A percentile compares a stretch with the other conserved stretches of the same genome.
These are phyloP conservation scores for Colletotrichum navitas DNA, from an alignment of 2,329 filamentous ascomycete species.

Conservation along the genomic window DNA sequence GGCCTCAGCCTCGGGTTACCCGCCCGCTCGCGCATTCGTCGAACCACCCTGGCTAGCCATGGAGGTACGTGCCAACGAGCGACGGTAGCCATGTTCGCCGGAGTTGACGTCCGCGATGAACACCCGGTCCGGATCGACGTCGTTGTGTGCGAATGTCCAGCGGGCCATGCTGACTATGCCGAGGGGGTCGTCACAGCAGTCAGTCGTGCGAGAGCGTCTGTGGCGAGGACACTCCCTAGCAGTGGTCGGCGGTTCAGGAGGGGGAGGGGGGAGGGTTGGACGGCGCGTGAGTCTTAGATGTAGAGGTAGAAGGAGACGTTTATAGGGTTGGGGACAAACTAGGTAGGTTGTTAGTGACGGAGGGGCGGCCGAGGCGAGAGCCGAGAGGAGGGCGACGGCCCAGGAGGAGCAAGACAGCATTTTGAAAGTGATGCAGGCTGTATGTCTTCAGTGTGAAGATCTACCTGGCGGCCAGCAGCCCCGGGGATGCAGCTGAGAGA, in stretches of 20 bases:
- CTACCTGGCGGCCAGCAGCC: background rate
- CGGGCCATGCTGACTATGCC: slow-evolving; percentile 67
- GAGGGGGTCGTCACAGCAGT: slow-evolving; percentile 64
- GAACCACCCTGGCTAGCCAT: slow-evolving; percentile 66
- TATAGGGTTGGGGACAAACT: slow-evolving; percentile 61
- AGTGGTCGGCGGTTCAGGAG: slow-evolving; percentile 61
- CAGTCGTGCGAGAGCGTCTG: slow-evolving; percentile 61
- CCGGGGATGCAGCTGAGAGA: background rate
- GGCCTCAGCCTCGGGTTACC: too few relatives aligned
- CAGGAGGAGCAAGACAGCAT: background rate
- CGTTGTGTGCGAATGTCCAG: slow-evolving; percentile 61
- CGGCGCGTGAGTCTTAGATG: slow-evolving; percentile 56
- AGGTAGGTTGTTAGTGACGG: slow-evolving; percentile 31
- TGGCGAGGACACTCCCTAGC: slow-evolving; percentile 70
- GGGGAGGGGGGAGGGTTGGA: slow-evolving; percentile 63
- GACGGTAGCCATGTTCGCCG: too few relatives aligned
- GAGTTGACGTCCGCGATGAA: slow-evolving; percentile 65
- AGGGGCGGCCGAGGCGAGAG: slow-evolving; percentile 22
- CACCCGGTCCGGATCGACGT: slow-evolving; percentile 60
- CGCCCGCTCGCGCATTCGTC: slow-evolving; percentile 63
- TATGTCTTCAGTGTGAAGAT: background rate
- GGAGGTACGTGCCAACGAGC: slow-evolving; percentile 64
- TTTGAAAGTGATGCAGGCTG: background rate
- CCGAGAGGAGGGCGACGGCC: slow-evolving; percentile 14
- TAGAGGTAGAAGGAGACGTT: slow-evolving; percentile 67